Conservation (phyloP, 78 protist species). For the Dictyostelium firmibasis region DNA sequence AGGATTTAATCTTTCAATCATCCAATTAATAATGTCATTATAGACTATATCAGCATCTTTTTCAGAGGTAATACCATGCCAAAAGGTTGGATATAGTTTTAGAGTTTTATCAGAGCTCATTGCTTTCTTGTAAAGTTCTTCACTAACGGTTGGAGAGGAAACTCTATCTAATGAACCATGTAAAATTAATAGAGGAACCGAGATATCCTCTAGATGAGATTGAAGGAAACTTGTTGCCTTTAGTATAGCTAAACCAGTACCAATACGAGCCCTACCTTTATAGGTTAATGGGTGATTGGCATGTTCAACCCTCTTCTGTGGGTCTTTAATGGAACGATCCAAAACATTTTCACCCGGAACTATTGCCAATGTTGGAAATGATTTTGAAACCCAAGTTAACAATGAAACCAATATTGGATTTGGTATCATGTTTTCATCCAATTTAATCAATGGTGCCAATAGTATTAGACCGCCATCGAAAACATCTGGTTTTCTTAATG, state of each 20-base stretch:
- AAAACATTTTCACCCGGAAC: conserved; percentile 75
- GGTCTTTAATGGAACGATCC: conserved; percentile 53
- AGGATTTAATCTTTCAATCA: neutral
- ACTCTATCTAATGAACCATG: conserved; percentile 62
- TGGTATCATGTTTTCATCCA: conserved; percentile 66
- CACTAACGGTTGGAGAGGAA: conserved; percentile 39
- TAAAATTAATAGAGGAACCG: conserved; percentile 22
- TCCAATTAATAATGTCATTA: conserved; percentile 46
- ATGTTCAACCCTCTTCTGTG: conserved; percentile 37
- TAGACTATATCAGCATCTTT: neutral
- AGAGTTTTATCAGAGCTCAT: conserved; percentile 12
- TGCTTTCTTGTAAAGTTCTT: conserved; percentile 18
- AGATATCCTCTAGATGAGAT: neutral
- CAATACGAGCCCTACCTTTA: conserved; percentile 43
- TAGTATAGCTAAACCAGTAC: conserved; percentile 59
- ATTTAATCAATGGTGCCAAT: conserved; percentile 61
- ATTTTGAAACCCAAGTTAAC: conserved; percentile 12
- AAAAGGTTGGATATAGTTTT: conserved; percentile 31
- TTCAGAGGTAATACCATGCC: conserved; percentile 43
- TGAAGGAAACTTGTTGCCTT: conserved; percentile 37
- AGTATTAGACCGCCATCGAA: conserved; percentile 54
- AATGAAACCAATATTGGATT: neutral
- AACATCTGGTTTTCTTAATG: conserved; percentile 35
- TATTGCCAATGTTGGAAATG: conserved; percentile 42
- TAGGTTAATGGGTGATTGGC: conserved; percentile 68